These are phyloP conservation scores for Aspergillus pseudotamarii DNA, from an alignment of 2,329 filamentous ascomycete species.

Conservation along the genomic window DNA sequence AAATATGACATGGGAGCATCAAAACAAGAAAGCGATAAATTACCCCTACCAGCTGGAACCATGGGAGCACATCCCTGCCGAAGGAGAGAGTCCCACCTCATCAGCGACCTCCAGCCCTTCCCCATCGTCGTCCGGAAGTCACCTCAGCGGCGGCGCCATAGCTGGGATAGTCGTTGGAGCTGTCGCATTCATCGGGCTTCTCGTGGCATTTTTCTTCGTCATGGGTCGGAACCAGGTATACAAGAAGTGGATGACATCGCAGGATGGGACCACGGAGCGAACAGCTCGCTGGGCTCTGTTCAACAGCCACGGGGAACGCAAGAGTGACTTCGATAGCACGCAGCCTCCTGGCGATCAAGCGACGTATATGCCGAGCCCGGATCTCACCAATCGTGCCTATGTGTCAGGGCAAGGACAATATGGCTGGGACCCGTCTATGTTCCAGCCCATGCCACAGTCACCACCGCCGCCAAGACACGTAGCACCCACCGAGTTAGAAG, in stretches of 20 bases:
- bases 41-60: conserved; percentile 59
- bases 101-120: conserved; percentile 13
- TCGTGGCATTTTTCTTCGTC: conserved; percentile 47
- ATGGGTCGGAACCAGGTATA: conserved; percentile 41
- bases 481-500: conserved; percentile 4
- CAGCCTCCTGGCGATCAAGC: conserved; percentile 6
- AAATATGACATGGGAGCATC: conserved; percentile 52
- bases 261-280: conserved; percentile 34
- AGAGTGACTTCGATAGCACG: conserved; percentile 11
- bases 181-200: conserved; percentile 49
- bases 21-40: conserved; percentile 52
- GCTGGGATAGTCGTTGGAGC: conserved; percentile 62
- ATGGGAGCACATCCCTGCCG: conserved; percentile 58
- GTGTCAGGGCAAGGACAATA: neutral
- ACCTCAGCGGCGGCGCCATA: conserved; percentile 54
- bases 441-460: neutral
- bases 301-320: conserved; percentile 16
- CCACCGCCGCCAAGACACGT: neutral
- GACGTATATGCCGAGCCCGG: conserved; percentile 7
- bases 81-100: conserved; percentile 31
- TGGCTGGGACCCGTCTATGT: conserved; percentile 6
- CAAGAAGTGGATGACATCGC: conserved; percentile 36
- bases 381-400: conserved; percentile 4
- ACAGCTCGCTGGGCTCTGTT: conserved; percentile 38
- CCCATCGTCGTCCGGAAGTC: conserved; percentile 9